Percentiles rank a stretch among this genome's conserved stretches.
Conservation (phyloP, 2,329 filamentous ascomycete species). For the Neocucurbitaria cava region DNA sequence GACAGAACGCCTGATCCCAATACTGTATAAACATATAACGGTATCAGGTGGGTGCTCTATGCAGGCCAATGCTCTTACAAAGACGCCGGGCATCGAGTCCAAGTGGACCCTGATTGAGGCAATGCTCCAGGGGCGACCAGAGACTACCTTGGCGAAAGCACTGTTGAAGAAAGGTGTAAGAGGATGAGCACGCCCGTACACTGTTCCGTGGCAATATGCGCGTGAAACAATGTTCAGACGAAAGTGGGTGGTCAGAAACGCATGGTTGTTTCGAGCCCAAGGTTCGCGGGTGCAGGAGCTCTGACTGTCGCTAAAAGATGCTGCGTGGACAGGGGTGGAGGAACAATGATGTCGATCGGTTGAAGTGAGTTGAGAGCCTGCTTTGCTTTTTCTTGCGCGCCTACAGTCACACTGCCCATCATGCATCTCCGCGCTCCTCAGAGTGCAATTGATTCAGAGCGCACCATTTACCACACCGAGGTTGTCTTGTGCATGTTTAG, state of each 20-base stretch:
- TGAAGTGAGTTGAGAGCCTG: slow-evolving; percentile 18
- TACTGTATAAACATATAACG: slow-evolving; percentile 1
- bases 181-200: neutral
- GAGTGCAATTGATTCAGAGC: slow-evolving; percentile 6
- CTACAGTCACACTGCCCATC: slow-evolving; percentile 13
- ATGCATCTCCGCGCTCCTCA: slow-evolving; percentile 13
- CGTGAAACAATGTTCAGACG: neutral
- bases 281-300: neutral
- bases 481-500: neutral
- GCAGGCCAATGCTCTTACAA: neutral
- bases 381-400: slow-evolving; percentile 19
- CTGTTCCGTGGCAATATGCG: neutral
- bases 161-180: neutral
- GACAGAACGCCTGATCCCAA: neutral
- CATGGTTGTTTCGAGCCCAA: neutral
- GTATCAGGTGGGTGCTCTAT: slow-evolving; percentile 8
- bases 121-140: neutral
- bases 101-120: slow-evolving; percentile 15
- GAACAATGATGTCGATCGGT: slow-evolving; percentile 26
- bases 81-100: neutral
- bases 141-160: neutral
- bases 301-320: slow-evolving; percentile 9
- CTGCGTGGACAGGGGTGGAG: slow-evolving; percentile 10
- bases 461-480: neutral
- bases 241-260: neutral